phyloP scores from a whole-genome alignment of 148 eudicot species.

The Nepenthes gracilis region DNA sequence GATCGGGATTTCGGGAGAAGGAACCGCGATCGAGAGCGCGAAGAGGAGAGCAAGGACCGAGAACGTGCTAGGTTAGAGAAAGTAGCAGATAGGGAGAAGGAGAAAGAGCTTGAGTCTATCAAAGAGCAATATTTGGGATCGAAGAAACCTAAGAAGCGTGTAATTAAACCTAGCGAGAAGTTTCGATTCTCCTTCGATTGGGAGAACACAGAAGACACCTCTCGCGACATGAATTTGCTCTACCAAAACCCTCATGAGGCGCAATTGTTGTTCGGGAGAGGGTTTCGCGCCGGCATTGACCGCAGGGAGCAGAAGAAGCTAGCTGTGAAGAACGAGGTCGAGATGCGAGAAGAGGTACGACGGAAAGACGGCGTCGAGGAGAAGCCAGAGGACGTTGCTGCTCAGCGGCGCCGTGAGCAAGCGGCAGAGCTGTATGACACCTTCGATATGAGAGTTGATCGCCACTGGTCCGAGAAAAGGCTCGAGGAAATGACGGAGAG shows the following conservation, averaged over 20 bases:
- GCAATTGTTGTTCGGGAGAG: slow-evolving; percentile 37
- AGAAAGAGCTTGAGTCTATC: slow-evolving; percentile 61
- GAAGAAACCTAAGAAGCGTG: slow-evolving; percentile 66
- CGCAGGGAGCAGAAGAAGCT: slow-evolving; percentile 39
- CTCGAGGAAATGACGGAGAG: slow-evolving; percentile 22
- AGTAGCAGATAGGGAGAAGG: slow-evolving; percentile 59
- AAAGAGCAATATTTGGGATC: slow-evolving; percentile 79
- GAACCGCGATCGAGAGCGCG: slow-evolving; percentile 55
- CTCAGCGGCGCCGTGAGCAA: slow-evolving; percentile 40
- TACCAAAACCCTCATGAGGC: slow-evolving; percentile 74
- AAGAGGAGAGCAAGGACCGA: slow-evolving; percentile 51
- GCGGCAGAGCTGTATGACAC: slow-evolving; percentile 55
- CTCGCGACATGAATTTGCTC: slow-evolving; percentile 56
- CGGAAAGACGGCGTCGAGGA: slow-evolving; percentile 27
- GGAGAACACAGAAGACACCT: slow-evolving; percentile 75
- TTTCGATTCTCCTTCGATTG: slow-evolving; percentile 32
- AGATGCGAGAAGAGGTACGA: slow-evolving; percentile 28
- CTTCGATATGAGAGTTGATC: slow-evolving; percentile 51
- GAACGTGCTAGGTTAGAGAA: slow-evolving; percentile 62
- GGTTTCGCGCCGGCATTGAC: slow-evolving; percentile 37
- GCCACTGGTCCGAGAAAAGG: slow-evolving; percentile 51
- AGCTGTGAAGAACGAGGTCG: slow-evolving; percentile 32
- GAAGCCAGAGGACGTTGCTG: slow-evolving; percentile 32
- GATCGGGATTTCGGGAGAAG: slow-evolving; percentile 49
- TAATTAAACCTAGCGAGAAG: too few relatives aligned